Conservation (phyloP, 805 yeast genomes). For the Starmerella stellata region DNA sequence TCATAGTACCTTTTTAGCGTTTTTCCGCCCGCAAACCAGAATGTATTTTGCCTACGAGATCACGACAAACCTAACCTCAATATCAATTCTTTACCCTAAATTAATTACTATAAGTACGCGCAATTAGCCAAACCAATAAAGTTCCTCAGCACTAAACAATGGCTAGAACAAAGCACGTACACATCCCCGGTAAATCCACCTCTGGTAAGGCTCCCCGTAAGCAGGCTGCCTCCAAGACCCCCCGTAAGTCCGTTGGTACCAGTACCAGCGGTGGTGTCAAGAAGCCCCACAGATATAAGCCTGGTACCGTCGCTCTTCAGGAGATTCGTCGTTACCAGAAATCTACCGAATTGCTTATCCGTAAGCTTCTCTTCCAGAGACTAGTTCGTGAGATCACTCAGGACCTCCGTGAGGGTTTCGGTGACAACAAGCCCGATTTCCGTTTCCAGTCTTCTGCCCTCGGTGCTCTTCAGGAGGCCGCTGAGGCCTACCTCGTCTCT, state of each 20-base stretch:
- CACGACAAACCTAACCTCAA: background rate
- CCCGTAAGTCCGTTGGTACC: slow-evolving; percentile 73
- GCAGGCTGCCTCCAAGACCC: slow-evolving; percentile 79
- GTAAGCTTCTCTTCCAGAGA: slow-evolving; percentile 57
- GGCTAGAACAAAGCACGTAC: slow-evolving; percentile 42
- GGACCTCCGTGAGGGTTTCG: slow-evolving; percentile 1
- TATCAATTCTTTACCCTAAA: background rate
- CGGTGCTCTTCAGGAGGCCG: slow-evolving; percentile 81
- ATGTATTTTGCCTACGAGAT: no score
- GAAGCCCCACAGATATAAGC: slow-evolving; percentile 89
- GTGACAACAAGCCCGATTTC: slow-evolving; percentile 6
- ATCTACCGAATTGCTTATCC: slow-evolving; percentile 68
- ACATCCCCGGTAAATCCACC: slow-evolving; percentile 61
- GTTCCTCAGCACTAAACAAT: slow-evolving; percentile 8
- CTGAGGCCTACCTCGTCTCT: slow-evolving; percentile 73
- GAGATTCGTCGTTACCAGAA: slow-evolving; percentile 85
- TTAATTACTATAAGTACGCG: slow-evolving; percentile 2
- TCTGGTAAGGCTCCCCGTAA: slow-evolving; percentile 91
- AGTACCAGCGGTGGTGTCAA: slow-evolving; percentile 71
- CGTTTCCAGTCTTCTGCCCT: slow-evolving; percentile 69
- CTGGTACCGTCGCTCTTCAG: slow-evolving; percentile 86
- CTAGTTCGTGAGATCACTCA: slow-evolving; percentile 1
- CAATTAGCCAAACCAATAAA: background rate
- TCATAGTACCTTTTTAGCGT: no score
- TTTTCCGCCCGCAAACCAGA: no score